Conservation (phyloP, 352 stramenopile species). For the Achlya hypogyna region DNA sequence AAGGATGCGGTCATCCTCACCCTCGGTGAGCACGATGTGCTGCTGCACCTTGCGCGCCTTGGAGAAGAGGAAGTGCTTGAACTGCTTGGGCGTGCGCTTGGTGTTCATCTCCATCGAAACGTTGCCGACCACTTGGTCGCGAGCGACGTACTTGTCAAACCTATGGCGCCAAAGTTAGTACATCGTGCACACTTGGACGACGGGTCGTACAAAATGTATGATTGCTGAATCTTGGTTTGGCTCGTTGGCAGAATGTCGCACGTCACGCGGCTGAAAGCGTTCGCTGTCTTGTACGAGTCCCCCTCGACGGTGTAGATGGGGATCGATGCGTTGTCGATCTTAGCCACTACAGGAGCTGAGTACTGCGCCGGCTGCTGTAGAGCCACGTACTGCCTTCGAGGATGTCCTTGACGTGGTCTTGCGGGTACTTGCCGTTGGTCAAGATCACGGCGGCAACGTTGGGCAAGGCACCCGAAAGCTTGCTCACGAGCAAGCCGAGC, state of each 20-base stretch:
- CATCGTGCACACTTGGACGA: neutral
- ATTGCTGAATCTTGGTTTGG: constrained; percentile 57
- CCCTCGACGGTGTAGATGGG: constrained; percentile 59
- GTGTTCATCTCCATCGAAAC: constrained; percentile 49
- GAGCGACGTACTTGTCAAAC: constrained; percentile 57
- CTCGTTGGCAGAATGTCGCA: constrained; percentile 65
- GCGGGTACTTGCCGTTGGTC: constrained; percentile 65
- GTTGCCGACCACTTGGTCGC: constrained; percentile 54
- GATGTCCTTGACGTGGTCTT: constrained; percentile 66
- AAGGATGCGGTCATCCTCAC: constrained; percentile 70
- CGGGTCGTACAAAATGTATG: constrained; percentile 29
- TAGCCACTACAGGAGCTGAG: constrained; percentile 31
- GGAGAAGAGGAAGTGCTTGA: constrained; percentile 78
- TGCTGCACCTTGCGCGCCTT: constrained; percentile 60
- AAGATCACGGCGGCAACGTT: constrained; percentile 61
- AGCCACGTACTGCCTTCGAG: constrained; percentile 33
- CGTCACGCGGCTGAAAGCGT: constrained; percentile 44
- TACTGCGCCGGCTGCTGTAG: no score
- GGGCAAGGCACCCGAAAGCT: constrained; percentile 53
- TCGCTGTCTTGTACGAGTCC: constrained; percentile 55
- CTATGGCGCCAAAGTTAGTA: neutral
- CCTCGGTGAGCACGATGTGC: constrained; percentile 79
- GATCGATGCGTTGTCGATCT: constrained; percentile 60
- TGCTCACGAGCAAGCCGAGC: constrained; percentile 54
- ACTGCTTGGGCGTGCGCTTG: constrained; percentile 71